Base-by-base conservation (phyloP, 192 early-diverging fungal genomes). In the Umbelopsis vinacea region DNA sequence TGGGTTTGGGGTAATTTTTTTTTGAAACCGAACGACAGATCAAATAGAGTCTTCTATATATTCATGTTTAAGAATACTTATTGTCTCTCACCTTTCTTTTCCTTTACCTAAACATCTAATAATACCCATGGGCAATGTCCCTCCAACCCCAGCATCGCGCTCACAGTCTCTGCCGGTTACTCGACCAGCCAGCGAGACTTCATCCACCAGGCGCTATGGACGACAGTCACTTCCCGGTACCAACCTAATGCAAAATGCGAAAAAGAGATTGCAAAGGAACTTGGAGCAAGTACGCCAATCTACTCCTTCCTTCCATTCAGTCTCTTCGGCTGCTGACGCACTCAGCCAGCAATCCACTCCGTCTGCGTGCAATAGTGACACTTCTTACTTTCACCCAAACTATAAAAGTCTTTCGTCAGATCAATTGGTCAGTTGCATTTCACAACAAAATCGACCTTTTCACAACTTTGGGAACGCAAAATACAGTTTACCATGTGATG, bases 401-500 rank as follows among this genome's bases (percentile, higher is more conserved):
- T 19, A 7, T 24, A 22, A 26, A 14, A 54, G 23, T 2, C 4
- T 3, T 29, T 63, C 57, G 14, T 14, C 57, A 63, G 5, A 29
- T 17, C 57, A 37, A 21, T 6, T n/a, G 33, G 29, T 12, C 23
- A 37, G 14, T n/a, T 2, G 14, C 0, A 3, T 19, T 1, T 63
- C 33, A 4, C 3, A 37, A 0, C 15, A 63, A 63, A 26, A 26
- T 29, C 23, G 57, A 0, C 26, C 29, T 15, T 63, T 63, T 37
- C 57, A 63, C 33, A 63, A 15, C 33, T n/a, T 6, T 63, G 24
- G 14, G 2, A 46, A 75, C 52, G 33, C 35, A 26, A 66, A 45
- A 46, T 81, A 78, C 37, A 40, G 46, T 17, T 63, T 74, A 21
- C 80, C 80, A 2, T 73, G 68, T 37, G 74, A 74, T 43, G 74